A percentile compares a stretch with the other conserved stretches of the same genome.
Evolutionary conservation across 1,284 basidiomycete genomes (phyloP).

Genomic region (Bjerkandera adusta): DNA sequence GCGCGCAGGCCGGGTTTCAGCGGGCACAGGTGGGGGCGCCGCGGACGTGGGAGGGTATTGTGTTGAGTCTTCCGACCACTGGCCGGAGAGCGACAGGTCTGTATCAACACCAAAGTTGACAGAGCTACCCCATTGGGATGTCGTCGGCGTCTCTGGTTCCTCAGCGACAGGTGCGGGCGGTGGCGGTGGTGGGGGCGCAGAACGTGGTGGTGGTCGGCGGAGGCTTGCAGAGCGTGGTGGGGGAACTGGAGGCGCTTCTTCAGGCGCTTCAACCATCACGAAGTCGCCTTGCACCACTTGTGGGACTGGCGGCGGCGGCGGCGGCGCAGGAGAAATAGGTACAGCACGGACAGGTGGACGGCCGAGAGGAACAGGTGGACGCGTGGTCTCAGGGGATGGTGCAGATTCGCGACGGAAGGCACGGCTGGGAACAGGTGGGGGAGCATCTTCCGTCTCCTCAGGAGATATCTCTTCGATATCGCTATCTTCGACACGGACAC

Average conservation of each 20-base stretch:
- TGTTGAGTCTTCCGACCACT: constrained; percentile 49
- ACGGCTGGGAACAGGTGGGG: constrained; percentile 41
- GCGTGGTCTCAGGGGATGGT: constrained; percentile 21
- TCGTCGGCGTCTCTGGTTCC: constrained; percentile 26
- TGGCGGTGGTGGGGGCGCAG: constrained; percentile 45
- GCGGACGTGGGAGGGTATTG: constrained; percentile 24
- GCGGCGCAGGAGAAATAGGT: constrained; percentile 10
- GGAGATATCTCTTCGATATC: constrained; percentile 63
- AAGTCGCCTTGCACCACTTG: constrained; percentile 22
- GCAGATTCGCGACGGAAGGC: constrained; percentile 26
- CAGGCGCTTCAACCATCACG: constrained; percentile 26
- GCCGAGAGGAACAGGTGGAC: constrained; percentile 30
- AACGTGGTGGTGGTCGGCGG: constrained; percentile 38
- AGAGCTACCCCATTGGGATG: constrained; percentile 28
- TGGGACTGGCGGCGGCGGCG: constrained; percentile 13
- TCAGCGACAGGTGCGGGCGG: constrained; percentile 32
- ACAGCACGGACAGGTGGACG: constrained; percentile 10
- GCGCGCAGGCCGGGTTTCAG: constrained; percentile 5
- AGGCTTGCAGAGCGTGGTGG: constrained; percentile 30
- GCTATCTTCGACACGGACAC: constrained; percentile 62
- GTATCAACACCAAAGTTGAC: constrained; percentile 37
- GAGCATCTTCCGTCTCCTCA: constrained; percentile 51
- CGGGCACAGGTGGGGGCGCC: constrained; percentile 10
- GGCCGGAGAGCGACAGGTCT: constrained; percentile 37
- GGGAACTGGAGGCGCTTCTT: constrained; percentile 28